Evolutionary conservation across 805 yeast genomes (phyloP).

Genomic region (Cyberlindnera euphorbiiphila): DNA sequence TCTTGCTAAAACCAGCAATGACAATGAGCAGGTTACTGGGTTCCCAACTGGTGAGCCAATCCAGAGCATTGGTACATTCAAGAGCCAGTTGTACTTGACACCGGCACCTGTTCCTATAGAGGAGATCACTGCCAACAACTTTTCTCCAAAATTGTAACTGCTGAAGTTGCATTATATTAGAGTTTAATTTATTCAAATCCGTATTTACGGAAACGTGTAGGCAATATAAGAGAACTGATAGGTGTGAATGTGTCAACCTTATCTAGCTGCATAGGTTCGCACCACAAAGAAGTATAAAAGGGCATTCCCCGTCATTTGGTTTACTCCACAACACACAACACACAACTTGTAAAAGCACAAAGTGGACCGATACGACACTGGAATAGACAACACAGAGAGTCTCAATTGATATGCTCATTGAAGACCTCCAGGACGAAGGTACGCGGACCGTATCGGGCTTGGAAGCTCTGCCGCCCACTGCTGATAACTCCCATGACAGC

Average conservation of each 20-base stretch:
- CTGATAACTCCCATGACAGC: too few relatives aligned
- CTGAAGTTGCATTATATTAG: too few relatives aligned
- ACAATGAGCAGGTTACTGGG: slow-evolving; percentile 26
- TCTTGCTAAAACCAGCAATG: slow-evolving; percentile 40
- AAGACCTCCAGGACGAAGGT: too few relatives aligned
- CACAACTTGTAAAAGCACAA: too few relatives aligned
- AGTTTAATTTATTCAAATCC: background rate
- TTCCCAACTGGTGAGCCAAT: slow-evolving; percentile 50
- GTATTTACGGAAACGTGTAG: background rate
- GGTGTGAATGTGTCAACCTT: background rate
- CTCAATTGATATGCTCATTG: too few relatives aligned
- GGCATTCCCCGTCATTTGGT: too few relatives aligned
- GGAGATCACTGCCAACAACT: slow-evolving; percentile 24
- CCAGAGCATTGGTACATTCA: slow-evolving; percentile 49
- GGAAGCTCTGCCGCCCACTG: too few relatives aligned
- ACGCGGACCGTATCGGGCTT: too few relatives aligned
- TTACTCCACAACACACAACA: too few relatives aligned
- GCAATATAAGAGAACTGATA: background rate
- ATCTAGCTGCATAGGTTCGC: background rate
- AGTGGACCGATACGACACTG: too few relatives aligned
- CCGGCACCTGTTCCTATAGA: slow-evolving; percentile 57
- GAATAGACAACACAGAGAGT: too few relatives aligned
- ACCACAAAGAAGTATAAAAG: background rate
- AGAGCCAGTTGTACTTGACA: slow-evolving; percentile 48
- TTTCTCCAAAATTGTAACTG: slow-evolving; percentile 20